Evolutionary conservation across 768 basidiomycete genomes (phyloP).

Genomic region (Serendipita vermifera): DNA sequence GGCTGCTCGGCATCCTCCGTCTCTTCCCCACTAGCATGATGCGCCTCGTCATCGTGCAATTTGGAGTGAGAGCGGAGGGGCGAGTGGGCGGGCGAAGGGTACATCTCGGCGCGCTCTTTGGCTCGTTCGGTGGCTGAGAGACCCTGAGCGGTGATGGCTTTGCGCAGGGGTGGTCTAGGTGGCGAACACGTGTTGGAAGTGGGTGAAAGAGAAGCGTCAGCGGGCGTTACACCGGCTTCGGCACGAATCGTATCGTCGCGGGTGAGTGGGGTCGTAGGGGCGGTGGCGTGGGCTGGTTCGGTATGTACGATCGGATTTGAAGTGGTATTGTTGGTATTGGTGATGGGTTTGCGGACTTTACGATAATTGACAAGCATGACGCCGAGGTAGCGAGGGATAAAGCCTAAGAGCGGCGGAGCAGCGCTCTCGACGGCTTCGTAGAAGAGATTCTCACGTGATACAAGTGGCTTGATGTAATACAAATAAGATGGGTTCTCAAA

Average conservation of each 20-base stretch:
- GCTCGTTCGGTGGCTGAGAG: conserved; percentile 27
- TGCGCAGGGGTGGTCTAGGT: conserved; percentile 21
- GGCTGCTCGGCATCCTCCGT: conserved; percentile 54
- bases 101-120: conserved; percentile 12
- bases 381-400: conserved; percentile 95
- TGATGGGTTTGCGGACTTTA: conserved; percentile 34
- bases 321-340: background rate
- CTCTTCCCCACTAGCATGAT: conserved; percentile 16
- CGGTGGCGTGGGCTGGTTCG: conserved; percentile 9
- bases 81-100: conserved; percentile 8
- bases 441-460: conserved; percentile 92
- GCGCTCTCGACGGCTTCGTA: conserved; percentile 94
- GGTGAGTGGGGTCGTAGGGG: background rate
- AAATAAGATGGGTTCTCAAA: conserved; percentile 11
- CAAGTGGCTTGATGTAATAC: conserved; percentile 58
- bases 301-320: conserved; percentile 9
- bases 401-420: conserved; percentile 80
- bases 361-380: conserved; percentile 98
- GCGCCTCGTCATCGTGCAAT: background rate
- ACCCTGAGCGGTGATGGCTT: conserved; percentile 19
- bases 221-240: conserved; percentile 13
- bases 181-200: conserved; percentile 7
- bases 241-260: conserved; percentile 13
- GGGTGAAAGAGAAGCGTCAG: conserved; percentile 4
- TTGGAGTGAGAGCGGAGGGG: conserved; percentile 11